Evolutionary conservation across 1,284 basidiomycete genomes (phyloP), one percentile per base, ranked within the genome.

Genomic region (Leccinum angustisporum): DNA sequence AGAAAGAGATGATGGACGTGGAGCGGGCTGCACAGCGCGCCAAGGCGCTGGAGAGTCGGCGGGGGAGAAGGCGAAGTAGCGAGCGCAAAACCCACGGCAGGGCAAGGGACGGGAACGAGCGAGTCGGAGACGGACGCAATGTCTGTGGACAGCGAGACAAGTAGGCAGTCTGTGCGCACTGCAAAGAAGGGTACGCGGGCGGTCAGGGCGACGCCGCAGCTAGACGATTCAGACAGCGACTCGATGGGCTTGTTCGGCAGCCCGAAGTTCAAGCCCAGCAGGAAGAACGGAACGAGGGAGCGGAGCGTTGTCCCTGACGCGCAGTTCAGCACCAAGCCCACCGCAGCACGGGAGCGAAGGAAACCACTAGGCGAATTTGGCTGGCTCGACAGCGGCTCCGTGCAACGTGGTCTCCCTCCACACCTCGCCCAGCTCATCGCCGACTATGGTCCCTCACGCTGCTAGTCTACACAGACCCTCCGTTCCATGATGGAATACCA

Each of bases 391-490:
- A 36, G 10, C 2, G 65, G 63, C 14, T 25, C 25, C 25, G 25
- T 25, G 25, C 36, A 63, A 64, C 0, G 77, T 5, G 75, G 80
- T 5, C 78, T 82, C 58, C 84, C 86, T 0, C 54, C 65, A 1
- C 77, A 84, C 56, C 74, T 88, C n/a, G 64, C 65, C 13, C 78
- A 83, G 18, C 67, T 80, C 57, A 67, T 86, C 62, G 72, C 79
- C 68, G 68, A 77, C 58, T 88, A 85, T 63, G 86, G 85, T 0
- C 63, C 72, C n/a, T 65, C 63, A 16, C 72, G 74, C 11, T 82
- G 78, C 69, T 86, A 86, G 55, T 77, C 77, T 4, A 79, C 68
- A 48, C 62, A 81, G 25, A 81, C 79, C 0, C 64, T 84, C 38
- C 63, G 66, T 4, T 77, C 79, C 7, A 63, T 76, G 6, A 31